These are phyloP conservation scores for Aspergillus transmontanensis DNA, from an alignment of 2,329 filamentous ascomycete genomes.

Conservation along the genomic window DNA sequence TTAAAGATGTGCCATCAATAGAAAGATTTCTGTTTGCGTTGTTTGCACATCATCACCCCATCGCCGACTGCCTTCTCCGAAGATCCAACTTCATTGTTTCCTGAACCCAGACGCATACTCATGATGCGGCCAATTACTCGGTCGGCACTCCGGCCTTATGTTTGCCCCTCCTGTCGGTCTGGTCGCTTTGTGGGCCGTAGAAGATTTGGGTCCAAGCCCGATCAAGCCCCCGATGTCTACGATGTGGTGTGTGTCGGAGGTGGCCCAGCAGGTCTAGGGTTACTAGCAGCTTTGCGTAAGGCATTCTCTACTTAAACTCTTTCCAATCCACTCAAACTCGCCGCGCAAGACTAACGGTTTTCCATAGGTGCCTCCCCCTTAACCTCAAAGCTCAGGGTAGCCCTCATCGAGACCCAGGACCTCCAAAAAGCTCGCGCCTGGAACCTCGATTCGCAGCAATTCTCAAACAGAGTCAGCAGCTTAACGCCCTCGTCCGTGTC, in stretches of 20 bases:
- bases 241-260: conserved; percentile 92
- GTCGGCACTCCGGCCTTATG: conserved; percentile 38
- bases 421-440: conserved; percentile 69
- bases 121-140: conserved; percentile 39
- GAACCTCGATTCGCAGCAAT: conserved; percentile 67
- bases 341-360: conserved; percentile 8
- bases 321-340: not conserved
- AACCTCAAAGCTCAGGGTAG: conserved; percentile 77
- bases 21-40: conserved; percentile 5
- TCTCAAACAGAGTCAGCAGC: conserved; percentile 94
- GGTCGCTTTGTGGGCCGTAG: conserved; percentile 26
- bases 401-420: conserved; percentile 88
- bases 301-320: conserved; percentile 7
- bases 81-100: conserved; percentile 10
- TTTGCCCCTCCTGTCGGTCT: conserved; percentile 44
- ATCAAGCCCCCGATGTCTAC: conserved; percentile 70
- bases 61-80: conserved; percentile 10
- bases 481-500: conserved; percentile 85
- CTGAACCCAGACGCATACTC: conserved; percentile 5
- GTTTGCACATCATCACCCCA: conserved; percentile 23
- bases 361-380: conserved; percentile 70
- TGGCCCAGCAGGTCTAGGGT: conserved; percentile 83
- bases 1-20: not conserved
- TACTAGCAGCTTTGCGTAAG: conserved; percentile 75
- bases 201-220: conserved; percentile 37